Evolutionary conservation across 2,329 filamentous ascomycete species (phyloP).

Genomic region (Elsinoe australis): DNA sequence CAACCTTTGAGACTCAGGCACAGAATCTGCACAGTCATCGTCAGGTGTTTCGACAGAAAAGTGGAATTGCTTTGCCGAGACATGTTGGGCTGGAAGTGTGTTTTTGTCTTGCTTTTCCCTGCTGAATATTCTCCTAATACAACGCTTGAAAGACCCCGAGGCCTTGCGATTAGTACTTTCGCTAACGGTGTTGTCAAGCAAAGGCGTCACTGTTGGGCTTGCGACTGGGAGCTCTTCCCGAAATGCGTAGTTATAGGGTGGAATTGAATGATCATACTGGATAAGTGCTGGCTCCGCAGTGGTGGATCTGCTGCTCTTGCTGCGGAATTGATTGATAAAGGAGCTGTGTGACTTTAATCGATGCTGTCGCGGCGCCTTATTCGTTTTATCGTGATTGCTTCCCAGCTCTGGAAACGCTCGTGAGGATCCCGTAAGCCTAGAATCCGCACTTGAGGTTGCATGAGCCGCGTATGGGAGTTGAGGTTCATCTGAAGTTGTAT

Average conservation of each 20-base stretch:
- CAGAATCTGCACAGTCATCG: conserved; percentile 15
- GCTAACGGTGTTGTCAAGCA: conserved; percentile 1
- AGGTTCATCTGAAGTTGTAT: no score
- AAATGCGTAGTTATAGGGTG: conserved; percentile 25
- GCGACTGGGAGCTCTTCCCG: conserved; percentile 20
- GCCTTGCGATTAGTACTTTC: conserved; percentile 50
- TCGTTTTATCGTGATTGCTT: no score
- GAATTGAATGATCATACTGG: conserved; percentile 26
- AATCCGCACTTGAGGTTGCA: no score
- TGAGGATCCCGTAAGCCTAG: no score
- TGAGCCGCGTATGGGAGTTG: no score
- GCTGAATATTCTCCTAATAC: conserved; percentile 52
- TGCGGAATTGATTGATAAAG: conserved; percentile 39
- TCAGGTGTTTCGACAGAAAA: conserved; percentile 25
- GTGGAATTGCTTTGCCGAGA: conserved; percentile 35
- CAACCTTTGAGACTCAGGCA: conserved; percentile 7
- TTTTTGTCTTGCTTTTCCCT: conserved; percentile 33
- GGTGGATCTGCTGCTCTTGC: conserved; percentile 31
- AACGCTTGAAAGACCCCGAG: conserved; percentile 55
- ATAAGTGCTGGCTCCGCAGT: conserved; percentile 15
- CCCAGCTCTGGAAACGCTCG: no score
- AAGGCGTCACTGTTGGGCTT: not conserved
- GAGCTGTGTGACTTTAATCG: conserved; percentile 33
- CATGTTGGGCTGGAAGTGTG: conserved; percentile 44
- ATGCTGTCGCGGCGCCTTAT: not conserved